Conservation (phyloP, 495 filamentous ascomycete species). For the Hypoxylon fragiforme region DNA sequence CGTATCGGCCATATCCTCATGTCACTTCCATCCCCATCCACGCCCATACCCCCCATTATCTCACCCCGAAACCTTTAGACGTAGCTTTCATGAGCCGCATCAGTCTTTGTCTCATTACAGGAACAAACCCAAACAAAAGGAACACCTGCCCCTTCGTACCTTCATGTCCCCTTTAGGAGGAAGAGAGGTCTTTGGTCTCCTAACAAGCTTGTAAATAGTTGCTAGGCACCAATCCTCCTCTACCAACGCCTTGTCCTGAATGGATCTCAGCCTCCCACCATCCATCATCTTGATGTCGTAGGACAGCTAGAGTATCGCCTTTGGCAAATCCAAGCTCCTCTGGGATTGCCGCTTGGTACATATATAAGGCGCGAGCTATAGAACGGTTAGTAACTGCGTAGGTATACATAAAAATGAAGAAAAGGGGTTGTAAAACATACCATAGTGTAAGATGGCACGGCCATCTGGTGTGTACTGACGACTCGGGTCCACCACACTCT, state of each 20-base stretch:
- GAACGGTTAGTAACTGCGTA: constrained; percentile 24
- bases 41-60: neutral
- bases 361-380: constrained; percentile 87
- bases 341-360: constrained; percentile 90
- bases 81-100: constrained; percentile 14
- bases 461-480: constrained; percentile 84
- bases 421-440: too few species aligned
- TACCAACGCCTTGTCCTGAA: constrained; percentile 62
- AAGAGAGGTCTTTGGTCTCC: too few species aligned
- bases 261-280: constrained; percentile 99
- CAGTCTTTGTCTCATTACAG: constrained; percentile 27
- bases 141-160: neutral
- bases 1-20: too few species aligned
- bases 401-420: too few species aligned
- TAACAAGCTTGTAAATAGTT: constrained; percentile 88
- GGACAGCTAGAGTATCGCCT: constrained; percentile 87
- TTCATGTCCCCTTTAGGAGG: too few species aligned
- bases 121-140: constrained; percentile 8
- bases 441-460: constrained; percentile 84
- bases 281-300: constrained; percentile 92
- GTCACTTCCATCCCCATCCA: too few species aligned
- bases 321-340: constrained; percentile 94
- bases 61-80: neutral
- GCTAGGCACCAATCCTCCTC: constrained; percentile 87
- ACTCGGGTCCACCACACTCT: constrained; percentile 72